Evolutionary conservation across 176 grass and related monocot species (phyloP), one percentile per base, ranked within the genome.

Genomic region (Eleusine coracana): DNA sequence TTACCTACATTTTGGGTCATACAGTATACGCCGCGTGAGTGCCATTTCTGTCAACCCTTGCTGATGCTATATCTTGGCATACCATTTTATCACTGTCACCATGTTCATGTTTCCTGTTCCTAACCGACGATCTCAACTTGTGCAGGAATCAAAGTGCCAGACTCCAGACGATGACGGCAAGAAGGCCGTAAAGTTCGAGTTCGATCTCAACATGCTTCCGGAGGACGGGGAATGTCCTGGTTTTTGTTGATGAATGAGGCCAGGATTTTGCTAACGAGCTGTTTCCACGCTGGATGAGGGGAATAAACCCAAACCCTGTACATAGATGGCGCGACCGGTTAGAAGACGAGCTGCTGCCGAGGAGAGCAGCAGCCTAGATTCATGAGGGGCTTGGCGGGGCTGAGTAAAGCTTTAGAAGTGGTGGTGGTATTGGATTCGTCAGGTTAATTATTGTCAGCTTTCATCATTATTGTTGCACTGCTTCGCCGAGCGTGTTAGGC

Each of bases 221-320:
- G 58, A 58, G 5, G 65, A 49, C 12, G 71, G 29, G 6, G 56
- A 56, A 21, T 66, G 59, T n/a, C 1, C 66, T 11, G 41, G 10
- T 54, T 10, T 39, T 21, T 67, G 1, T 10, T 68, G 48, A 75
- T 48, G 23, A 13, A 29, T 4, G 3, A 10, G 14, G 20, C 14
- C 10, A 18, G 20, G n/a, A 38, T 36, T 76, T 82, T 41, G 50
- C 64, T 52, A 31, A 45, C 5, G 29, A 29, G 28, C 31, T 21
- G 45, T 34, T 51, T 61, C 27, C 42, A 27, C 14, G 29, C 44
- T 41, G 0, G 21, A 5, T 49, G 0, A 2, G 23, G 11, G 38
- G 61, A 83, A 71, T 82, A 76, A 82, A 42, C 1, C 50, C 52
- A 45, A 83, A 34, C 84, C 52, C 71, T 87, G 86, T 88, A 88